Conservation (phyloP, 768 basidiomycete genomes). For the Amylocystis lapponica region DNA sequence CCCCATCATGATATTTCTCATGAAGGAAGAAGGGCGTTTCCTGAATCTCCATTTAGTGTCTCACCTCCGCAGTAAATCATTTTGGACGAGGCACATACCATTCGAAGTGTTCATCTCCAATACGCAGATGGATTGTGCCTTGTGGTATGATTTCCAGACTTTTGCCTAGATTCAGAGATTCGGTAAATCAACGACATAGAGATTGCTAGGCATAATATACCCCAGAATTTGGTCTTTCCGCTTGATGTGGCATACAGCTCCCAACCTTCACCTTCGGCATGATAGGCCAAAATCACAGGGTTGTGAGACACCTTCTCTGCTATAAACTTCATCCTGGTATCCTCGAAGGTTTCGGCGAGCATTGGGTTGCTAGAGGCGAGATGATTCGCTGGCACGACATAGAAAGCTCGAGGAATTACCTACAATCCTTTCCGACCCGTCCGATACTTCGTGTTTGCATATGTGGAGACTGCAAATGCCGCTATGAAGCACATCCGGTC, state of each 20-base stretch:
- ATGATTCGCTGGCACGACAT: neutral
- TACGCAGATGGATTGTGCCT: constrained; percentile 61
- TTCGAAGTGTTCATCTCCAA: constrained; percentile 61
- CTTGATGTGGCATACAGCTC: constrained; percentile 68
- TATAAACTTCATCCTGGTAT: constrained; percentile 72
- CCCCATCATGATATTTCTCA: constrained; percentile 86
- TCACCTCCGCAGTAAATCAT: neutral
- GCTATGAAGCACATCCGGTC: constrained; percentile 72
- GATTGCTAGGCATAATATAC: constrained; percentile 31
- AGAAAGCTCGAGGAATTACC: constrained; percentile 25
- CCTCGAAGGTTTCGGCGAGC: constrained; percentile 86
- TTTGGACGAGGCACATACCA: constrained; percentile 45
- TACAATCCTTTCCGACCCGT: constrained; percentile 86
- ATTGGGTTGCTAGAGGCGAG: constrained; percentile 62
- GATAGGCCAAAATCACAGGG: constrained; percentile 80
- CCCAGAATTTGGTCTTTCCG: constrained; percentile 89
- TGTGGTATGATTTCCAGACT: constrained; percentile 82
- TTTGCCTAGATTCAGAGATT: constrained; percentile 51
- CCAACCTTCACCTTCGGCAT: constrained; percentile 79
- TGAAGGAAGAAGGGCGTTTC: constrained; percentile 84
- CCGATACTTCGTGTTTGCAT: constrained; percentile 75
- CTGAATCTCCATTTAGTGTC: constrained; percentile 31
- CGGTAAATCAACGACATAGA: constrained; percentile 12
- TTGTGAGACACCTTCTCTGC: constrained; percentile 87
- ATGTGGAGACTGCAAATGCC: constrained; percentile 81